Evolutionary conservation across 495 filamentous ascomycete genomes (phyloP).

Genomic region (Penicillium coffeae): DNA sequence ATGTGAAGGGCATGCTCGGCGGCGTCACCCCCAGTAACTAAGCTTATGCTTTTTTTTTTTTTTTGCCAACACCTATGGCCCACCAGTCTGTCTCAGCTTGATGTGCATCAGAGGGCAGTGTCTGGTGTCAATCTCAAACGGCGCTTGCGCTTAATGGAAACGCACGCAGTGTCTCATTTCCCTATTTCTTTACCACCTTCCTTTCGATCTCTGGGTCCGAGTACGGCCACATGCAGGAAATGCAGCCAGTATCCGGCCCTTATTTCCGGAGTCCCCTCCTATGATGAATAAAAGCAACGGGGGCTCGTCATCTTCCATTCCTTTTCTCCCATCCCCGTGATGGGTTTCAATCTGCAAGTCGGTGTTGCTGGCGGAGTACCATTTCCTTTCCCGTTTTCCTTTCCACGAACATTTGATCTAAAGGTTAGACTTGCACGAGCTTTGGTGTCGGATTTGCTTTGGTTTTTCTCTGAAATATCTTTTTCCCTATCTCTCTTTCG

Average conservation of each 20-base stretch:
- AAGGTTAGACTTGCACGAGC: conserved; percentile 29
- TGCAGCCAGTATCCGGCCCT: conserved; percentile 25
- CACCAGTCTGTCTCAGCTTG: not conserved
- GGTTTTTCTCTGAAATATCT: conserved; percentile 13
- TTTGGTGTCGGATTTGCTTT: conserved; percentile 27
- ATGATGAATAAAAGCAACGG: conserved; percentile 8
- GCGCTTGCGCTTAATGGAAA: not conserved
- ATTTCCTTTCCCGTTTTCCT: conserved; percentile 9
- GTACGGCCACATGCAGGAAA: conserved; percentile 37
- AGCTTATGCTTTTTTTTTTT: conserved; percentile 4
- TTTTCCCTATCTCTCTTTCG: conserved; percentile 17
- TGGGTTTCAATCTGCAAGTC: conserved; percentile 2
- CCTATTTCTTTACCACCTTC: conserved; percentile 3
- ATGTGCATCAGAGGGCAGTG: not conserved
- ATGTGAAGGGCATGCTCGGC: conserved; percentile 42
- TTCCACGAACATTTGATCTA: conserved; percentile 25
- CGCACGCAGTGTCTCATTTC: not conserved
- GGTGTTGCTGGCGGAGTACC: conserved; percentile 20
- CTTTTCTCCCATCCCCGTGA: conserved; percentile 13
- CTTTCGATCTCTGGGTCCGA: conserved; percentile 5
- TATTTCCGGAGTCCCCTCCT: conserved; percentile 7
- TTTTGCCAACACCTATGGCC: not conserved
- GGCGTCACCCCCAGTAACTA: conserved; percentile 38
- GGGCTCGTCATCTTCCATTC: conserved; percentile 5
- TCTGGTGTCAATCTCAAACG: not conserved